phyloP scores from a whole-genome alignment of 2,329 filamentous ascomycete genomes.

The Cercospora sp. region DNA sequence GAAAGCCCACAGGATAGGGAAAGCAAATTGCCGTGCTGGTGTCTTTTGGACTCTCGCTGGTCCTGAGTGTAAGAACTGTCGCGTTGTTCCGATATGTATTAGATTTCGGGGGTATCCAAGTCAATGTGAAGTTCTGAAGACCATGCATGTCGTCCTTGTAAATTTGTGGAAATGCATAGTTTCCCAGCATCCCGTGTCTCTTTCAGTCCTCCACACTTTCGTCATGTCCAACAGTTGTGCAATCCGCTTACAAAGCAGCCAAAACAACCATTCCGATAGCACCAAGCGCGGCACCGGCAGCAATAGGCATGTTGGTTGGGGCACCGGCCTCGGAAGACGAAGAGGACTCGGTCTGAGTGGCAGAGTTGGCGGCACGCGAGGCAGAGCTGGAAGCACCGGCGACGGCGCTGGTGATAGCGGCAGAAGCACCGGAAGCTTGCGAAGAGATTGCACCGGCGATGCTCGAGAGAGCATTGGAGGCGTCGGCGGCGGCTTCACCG shows the following conservation, averaged over 20 bases:
- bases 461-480: not conserved
- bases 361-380: conserved; percentile 11
- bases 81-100: not conserved
- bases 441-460: not conserved
- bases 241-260: conserved; percentile 18
- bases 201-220: not conserved
- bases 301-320: conserved; percentile 22
- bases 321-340: conserved; percentile 15
- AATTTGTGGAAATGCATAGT: too few relatives aligned
- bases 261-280: conserved; percentile 24
- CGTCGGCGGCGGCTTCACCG: conserved; percentile 16
- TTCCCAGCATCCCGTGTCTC: too few relatives aligned
- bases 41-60: not conserved
- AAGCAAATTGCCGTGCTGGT: not conserved
- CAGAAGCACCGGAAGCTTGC: not conserved
- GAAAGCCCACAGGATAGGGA: not conserved
- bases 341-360: conserved; percentile 6
- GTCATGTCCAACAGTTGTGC: not conserved
- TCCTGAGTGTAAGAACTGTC: not conserved
- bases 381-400: not conserved
- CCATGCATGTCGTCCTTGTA: too few relatives aligned
- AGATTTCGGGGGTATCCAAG: not conserved
- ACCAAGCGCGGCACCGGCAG: conserved; percentile 26
- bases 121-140: not conserved
- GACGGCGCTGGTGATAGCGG: conserved; percentile 6